Evolutionary conservation across 306 rosid species (phyloP).

Genomic region (Sphenostylis stenocarpa): DNA sequence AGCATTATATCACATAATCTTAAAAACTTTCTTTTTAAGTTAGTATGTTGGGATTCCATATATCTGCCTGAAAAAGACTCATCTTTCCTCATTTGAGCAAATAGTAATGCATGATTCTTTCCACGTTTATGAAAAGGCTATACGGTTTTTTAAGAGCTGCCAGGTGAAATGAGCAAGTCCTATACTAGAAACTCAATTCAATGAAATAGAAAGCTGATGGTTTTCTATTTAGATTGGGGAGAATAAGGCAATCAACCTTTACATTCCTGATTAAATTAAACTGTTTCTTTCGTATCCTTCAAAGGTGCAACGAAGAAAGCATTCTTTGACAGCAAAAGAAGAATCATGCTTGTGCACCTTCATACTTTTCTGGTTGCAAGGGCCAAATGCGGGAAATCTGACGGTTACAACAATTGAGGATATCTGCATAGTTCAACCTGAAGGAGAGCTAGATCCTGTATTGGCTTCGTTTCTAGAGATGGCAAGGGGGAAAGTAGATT

Average conservation of each 20-base stretch:
- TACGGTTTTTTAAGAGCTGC: not conserved
- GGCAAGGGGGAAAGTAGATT: constrained; percentile 38
- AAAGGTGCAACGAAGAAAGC: constrained; percentile 55
- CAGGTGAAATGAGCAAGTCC: not conserved
- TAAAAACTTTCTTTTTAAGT: not conserved
- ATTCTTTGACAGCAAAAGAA: constrained; percentile 40
- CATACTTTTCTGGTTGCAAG: constrained; percentile 61
- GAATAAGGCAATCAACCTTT: not conserved
- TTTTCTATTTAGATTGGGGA: too few relatives aligned
- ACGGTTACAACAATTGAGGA: constrained; percentile 33
- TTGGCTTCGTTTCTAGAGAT: constrained; percentile 52
- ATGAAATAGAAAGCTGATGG: too few relatives aligned
- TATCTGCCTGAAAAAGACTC: not conserved
- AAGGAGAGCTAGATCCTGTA: constrained; percentile 31
- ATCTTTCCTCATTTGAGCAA: too few relatives aligned
- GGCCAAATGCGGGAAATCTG: constrained; percentile 48
- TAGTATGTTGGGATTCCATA: not conserved
- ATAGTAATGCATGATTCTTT: too few relatives aligned
- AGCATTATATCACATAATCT: not conserved
- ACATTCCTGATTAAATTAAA: not conserved
- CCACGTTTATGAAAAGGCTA: not conserved
- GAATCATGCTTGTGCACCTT: constrained; percentile 60
- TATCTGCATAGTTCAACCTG: constrained; percentile 53
- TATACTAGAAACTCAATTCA: too few relatives aligned
- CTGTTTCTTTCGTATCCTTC: not conserved